Base-by-base conservation (phyloP, 208 protist genomes). In the Trichomonas gallinae region DNA sequence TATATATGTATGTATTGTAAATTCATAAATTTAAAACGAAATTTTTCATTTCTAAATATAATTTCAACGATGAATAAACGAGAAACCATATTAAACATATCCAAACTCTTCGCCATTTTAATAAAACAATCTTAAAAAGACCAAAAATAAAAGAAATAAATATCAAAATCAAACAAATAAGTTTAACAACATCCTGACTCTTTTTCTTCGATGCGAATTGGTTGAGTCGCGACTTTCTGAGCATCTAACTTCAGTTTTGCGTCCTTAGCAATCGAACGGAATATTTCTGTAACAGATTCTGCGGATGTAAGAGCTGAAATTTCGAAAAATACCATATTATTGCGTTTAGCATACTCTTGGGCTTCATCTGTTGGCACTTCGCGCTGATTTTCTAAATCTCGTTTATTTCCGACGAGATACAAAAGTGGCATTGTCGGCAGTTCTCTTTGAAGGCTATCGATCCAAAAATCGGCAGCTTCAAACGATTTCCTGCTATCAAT, bases 341-440 rank as follows among this genome's bases (percentile, higher is more conserved):
- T 72, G 6, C 58, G 11, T 17, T n/a, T 17, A 3, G 58, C 58
- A 72, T 72, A 72, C 26, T 72, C 72, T 38, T 97, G 63, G 45
- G 98, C 98, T 63, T 97, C 21, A 72, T 98, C 97, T 21, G 23
- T 63, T n/a, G 96, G 97, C 38, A 98, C 96, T 58, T 97, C 85
- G 0, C 83, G 34, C 3, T 91, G 46, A 45, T 99, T 98, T 17
- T 17, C 58, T 0, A 99, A 89, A 97, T 99, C 98, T 21, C 97
- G 42, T 97, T 99, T 99, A 21, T 98, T 99, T 34, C 98, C 98
- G 0, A 99, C 98, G 1, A 99, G 96, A 63, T 72, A 72, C 26
- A 72, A 72, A n/a, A 72, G 11, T 72, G 58, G 58, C 58, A 72
- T 72, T 31, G 1, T 72, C 26, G 26, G 21, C 2, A 72, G 21